Conservation (phyloP, 148 eudicot genomes). For the Camellia japonica region DNA sequence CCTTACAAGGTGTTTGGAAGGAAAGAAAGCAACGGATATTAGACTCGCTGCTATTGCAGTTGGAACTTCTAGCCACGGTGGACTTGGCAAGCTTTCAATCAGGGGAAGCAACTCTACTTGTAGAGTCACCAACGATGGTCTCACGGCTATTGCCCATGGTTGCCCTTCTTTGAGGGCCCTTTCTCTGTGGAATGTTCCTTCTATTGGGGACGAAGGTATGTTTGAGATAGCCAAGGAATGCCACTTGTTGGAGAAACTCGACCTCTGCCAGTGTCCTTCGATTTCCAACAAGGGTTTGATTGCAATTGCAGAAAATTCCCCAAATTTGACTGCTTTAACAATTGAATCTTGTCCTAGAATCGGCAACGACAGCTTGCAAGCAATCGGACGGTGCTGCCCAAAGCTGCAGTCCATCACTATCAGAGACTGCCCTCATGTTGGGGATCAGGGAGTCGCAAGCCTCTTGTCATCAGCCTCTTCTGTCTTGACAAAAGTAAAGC, state of each 20-base stretch:
- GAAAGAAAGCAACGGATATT: constrained; percentile 78
- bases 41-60: constrained; percentile 87
- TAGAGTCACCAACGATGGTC: constrained; percentile 68
- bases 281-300: constrained; percentile 69
- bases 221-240: constrained; percentile 70
- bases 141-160: constrained; percentile 67
- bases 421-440: constrained; percentile 71
- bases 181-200: constrained; percentile 65
- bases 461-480: constrained; percentile 47
- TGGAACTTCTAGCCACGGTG: constrained; percentile 78
- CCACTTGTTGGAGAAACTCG: constrained; percentile 70
- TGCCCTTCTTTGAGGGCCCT: constrained; percentile 78
- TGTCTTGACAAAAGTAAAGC: constrained; percentile 60
- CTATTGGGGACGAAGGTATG: constrained; percentile 70
- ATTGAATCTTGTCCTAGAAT: constrained; percentile 72
- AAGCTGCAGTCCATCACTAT: constrained; percentile 63
- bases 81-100: constrained; percentile 83
- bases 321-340: constrained; percentile 63
- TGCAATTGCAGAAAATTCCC: constrained; percentile 68
- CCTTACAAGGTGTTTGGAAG: constrained; percentile 79
- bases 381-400: constrained; percentile 58
- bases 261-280: constrained; percentile 59
- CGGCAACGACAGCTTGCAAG: constrained; percentile 65
- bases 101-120: constrained; percentile 55
- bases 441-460: constrained; percentile 75